Base-by-base conservation (phyloP, 2,329 filamentous ascomycete genomes). In the Aureobasidium vineae region DNA sequence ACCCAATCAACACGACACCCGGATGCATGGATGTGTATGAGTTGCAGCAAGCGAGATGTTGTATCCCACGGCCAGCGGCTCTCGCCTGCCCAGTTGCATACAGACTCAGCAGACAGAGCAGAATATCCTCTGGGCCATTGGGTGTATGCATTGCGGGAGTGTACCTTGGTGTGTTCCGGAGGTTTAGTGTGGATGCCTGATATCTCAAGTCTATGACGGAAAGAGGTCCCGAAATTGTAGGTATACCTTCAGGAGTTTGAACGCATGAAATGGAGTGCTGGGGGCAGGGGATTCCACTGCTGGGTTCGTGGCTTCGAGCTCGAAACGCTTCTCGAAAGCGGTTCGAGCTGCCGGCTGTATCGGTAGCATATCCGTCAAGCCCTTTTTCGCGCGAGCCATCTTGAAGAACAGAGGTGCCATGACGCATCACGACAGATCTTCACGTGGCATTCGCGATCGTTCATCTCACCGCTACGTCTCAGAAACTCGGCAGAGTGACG, bases 11-110 rank as follows among this genome's bases (percentile, higher is more conserved):
- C 43, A 45, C 45, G 33, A 47, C 31, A 47, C 33, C 33, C 21
- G 33, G 16, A 40, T 41, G 59, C 59, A 50, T 33, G 47, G 41
- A 31, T 23, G 15, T 31, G 31, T 31, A 63, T 50, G 36, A 41
- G 36, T 52, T 63, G 33, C 45, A 63, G 33, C 21, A 61, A 49
- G 57, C 57, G 57, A 61, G 28, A 61, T 23, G 57, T 38, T 63
- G 59, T 50, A 41, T 41, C 19, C 33, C 45, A 41, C 57, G n/a
- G 45, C 6, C 3, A 28, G 45, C 36, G 43, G 33, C 59, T 50
- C 43, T 52, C 21, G 15, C 56, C 28, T 40, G 40, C n/a, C 15
- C 28, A 36, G 38, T 50, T 5, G 31, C 21, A 61, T 28, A 61
- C 23, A 38, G 11, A 61, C 26, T 21, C 31, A 21, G 31, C 21